Evolutionary conservation across 345 rosid genomes (phyloP), one percentile per base, ranked within the genome.

Genomic region (Salix exigua): DNA sequence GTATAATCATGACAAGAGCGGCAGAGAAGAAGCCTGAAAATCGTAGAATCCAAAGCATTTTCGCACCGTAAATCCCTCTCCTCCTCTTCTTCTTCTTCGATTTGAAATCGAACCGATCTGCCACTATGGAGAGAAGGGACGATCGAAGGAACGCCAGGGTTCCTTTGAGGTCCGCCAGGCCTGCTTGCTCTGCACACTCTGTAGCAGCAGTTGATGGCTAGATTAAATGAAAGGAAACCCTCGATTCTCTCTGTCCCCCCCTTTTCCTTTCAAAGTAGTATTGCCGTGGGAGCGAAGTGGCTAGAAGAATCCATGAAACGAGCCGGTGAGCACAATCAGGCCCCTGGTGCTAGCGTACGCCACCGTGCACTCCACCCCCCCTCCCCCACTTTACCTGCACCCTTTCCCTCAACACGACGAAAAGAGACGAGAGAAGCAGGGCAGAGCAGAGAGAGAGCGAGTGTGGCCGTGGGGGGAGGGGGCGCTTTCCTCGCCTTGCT

Each of bases 21-120:
- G 87, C 95, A 1, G 97, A 90, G 88, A 92, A 85, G 68, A 91
- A 83, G 46, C 94, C 91, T 13, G 97, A 88, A 60, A 93, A 89
- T 26, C 93, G 75, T 87, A 86, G 79, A 66, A 89, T 76, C 97
- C 97, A 94, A 1, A 87, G 88, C 97, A 94, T 94, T 84, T 81
- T 83, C 6, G 25, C 73, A 4, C 70, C 73, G 79, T 38, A 50
- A 42, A 74, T 61, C 66, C 85, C 83, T 70, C 83, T 65, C 75
- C 77, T 33, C 84, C 68, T 84, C 84, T 65, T 71, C 84, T 65
- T 68, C 28, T 70, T 89, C 83, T 80, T 85, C 11, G 78, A 83
- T 81, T 77, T 83, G 72, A 77, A 83, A 77, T 81, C 78, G 11
- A 77, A 74, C 10, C 72, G 84, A 71, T 81, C 81, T 35, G 72